phyloP scores from a whole-genome alignment of 2,329 filamentous ascomycete genomes.

The Stemphylium lycopersici region DNA sequence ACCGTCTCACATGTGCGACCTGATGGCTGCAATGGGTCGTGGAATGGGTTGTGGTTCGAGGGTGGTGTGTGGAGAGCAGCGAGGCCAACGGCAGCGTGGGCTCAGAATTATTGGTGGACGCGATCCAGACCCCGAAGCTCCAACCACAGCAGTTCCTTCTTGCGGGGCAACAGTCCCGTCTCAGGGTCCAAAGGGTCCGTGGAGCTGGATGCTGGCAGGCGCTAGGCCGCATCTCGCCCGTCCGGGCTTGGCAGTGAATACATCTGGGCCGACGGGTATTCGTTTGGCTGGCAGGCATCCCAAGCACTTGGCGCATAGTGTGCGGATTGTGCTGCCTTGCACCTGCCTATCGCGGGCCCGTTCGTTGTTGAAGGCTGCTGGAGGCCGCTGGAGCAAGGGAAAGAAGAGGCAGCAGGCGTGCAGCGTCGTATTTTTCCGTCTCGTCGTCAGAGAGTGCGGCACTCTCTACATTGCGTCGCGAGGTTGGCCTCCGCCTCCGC shows the following conservation, averaged over 20 bases:
- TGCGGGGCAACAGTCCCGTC: constrained; percentile 3
- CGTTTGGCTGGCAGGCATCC: background rate
- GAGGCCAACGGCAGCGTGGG: background rate
- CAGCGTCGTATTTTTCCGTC: background rate
- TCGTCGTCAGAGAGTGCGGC: background rate
- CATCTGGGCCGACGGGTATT: background rate
- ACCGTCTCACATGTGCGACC: background rate
- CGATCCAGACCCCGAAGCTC: background rate
- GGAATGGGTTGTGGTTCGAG: background rate
- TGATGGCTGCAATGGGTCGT: background rate
- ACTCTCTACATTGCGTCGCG: background rate
- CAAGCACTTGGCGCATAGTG: constrained; percentile 5
- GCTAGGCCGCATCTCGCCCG: background rate
- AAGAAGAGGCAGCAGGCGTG: too few relatives aligned
- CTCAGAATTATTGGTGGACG: background rate
- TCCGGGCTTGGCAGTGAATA: background rate
- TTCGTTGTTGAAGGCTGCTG: background rate
- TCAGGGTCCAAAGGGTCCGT: constrained; percentile 12
- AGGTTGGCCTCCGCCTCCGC: constrained; percentile 4
- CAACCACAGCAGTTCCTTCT: background rate
- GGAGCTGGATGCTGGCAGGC: background rate
- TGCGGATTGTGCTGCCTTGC: background rate
- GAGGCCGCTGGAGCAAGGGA: too few relatives aligned
- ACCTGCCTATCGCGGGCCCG: constrained; percentile 10
- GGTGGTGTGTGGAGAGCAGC: background rate